Conservation (phyloP, 768 basidiomycete genomes). For the Tulasnella calospora region DNA sequence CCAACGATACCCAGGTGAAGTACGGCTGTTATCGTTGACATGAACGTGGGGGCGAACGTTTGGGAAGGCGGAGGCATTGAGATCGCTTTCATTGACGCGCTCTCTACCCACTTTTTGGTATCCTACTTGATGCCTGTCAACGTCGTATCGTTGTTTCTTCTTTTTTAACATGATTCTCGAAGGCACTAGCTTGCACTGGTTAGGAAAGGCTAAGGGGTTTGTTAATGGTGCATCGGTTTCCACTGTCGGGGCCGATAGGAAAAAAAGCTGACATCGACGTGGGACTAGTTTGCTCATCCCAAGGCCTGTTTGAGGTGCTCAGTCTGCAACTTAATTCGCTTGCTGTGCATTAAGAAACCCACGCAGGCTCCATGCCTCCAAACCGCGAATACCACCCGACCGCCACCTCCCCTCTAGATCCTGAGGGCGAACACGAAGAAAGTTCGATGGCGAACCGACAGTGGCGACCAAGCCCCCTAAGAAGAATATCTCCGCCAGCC, state of each 20-base stretch:
- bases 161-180: too few relatives aligned
- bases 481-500: background rate
- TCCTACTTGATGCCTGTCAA: too few relatives aligned
- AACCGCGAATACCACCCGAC: background rate
- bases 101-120: too few relatives aligned
- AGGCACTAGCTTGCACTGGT: background rate
- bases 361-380: slow-evolving; percentile 3
- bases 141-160: background rate
- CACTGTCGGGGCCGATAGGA: background rate
- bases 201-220: background rate
- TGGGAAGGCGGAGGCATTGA: too few relatives aligned
- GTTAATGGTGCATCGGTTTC: background rate
- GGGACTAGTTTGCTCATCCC: background rate
- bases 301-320: slow-evolving; percentile 4
- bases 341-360: background rate
- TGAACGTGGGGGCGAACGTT: background rate
- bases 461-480: background rate
- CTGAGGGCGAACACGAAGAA: background rate
- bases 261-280: background rate
- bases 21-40: background rate
- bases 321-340: slow-evolving; percentile 2
- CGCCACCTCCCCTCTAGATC: background rate
- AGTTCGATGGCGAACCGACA: background rate
- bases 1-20: background rate
- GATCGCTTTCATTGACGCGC: too few relatives aligned